Evolutionary conservation across 192 early-diverging fungal genomes (phyloP).

Genomic region (Backusella mclennaniae): DNA sequence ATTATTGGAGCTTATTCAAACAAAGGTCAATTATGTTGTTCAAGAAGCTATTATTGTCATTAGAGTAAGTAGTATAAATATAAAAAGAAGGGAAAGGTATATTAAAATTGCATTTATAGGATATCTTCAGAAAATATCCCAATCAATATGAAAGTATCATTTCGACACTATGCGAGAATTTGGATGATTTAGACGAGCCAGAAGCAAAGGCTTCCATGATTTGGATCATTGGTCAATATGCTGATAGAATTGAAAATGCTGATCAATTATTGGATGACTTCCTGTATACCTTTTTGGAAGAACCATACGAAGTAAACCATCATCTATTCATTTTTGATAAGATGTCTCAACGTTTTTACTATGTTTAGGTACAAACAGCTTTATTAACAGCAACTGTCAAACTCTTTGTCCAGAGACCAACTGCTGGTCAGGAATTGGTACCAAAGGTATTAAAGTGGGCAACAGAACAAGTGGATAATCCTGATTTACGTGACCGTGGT

Average conservation of each 20-base stretch:
- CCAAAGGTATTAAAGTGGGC: constrained; percentile 93
- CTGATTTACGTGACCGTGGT: constrained; percentile 95
- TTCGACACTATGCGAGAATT: constrained; percentile 88
- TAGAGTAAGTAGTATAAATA: constrained; percentile 46
- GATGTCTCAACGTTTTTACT: not conserved
- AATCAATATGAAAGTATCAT: constrained; percentile 96
- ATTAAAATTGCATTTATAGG: constrained; percentile 41
- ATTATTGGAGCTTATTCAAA: constrained; percentile 88
- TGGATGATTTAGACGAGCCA: constrained; percentile 95
- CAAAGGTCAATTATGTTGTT: constrained; percentile 98
- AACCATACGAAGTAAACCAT: constrained; percentile 63
- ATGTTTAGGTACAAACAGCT: constrained; percentile 76
- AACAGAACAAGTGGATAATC: constrained; percentile 94
- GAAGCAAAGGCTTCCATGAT: constrained; percentile 99
- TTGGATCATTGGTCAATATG: constrained; percentile 99
- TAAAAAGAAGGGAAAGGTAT: not conserved
- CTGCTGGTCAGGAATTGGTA: constrained; percentile 88
- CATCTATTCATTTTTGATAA: not conserved
- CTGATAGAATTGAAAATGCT: constrained; percentile 95
- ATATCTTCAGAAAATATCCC: constrained; percentile 98
- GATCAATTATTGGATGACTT: constrained; percentile 87
- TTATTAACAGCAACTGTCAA: constrained; percentile 96
- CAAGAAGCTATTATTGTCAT: constrained; percentile 98
- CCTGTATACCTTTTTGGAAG: constrained; percentile 87
- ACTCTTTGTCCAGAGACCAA: constrained; percentile 91